Conservation (phyloP, 768 basidiomycete genomes). For the Pisolithus albus region DNA sequence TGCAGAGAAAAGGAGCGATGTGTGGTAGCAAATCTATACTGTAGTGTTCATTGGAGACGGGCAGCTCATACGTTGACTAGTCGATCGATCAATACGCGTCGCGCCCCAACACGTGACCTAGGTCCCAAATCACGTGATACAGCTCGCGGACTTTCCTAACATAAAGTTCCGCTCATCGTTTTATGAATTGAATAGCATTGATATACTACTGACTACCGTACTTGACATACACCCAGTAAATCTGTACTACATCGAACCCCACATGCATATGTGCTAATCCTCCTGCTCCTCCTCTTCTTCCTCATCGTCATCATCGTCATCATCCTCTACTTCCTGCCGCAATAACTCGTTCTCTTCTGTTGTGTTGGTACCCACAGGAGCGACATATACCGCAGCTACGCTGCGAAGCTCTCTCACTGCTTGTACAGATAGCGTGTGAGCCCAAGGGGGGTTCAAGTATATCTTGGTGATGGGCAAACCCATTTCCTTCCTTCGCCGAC, state of each 20-base stretch:
- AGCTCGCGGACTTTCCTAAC: too few relatives aligned
- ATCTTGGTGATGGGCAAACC: conserved; percentile 44
- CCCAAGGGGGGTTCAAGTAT: conserved; percentile 37
- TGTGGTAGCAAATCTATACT: too few relatives aligned
- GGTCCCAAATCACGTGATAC: background rate
- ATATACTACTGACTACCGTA: background rate
- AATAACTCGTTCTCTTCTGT: conserved; percentile 38
- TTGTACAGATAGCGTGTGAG: conserved; percentile 11
- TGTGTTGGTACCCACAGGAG: conserved; percentile 34
- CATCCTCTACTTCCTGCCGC: conserved; percentile 9
- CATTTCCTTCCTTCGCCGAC: conserved; percentile 28
- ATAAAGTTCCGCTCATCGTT: too few relatives aligned
- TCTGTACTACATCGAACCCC: background rate
- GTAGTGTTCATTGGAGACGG: too few relatives aligned
- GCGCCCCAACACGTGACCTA: background rate
- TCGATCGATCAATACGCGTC: background rate
- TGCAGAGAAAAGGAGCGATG: too few relatives aligned
- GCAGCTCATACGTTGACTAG: background rate
- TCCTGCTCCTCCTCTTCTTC: background rate
- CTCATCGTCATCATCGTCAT: background rate
- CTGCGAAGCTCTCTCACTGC: conserved; percentile 21
- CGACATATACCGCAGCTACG: conserved; percentile 22
- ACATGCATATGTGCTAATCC: background rate
- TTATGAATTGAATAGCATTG: too few relatives aligned
- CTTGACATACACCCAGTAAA: background rate